phyloP scores from a whole-genome alignment of 225 moss, liverwort and hornwort genomes.

The Lunularia cruciata region DNA sequence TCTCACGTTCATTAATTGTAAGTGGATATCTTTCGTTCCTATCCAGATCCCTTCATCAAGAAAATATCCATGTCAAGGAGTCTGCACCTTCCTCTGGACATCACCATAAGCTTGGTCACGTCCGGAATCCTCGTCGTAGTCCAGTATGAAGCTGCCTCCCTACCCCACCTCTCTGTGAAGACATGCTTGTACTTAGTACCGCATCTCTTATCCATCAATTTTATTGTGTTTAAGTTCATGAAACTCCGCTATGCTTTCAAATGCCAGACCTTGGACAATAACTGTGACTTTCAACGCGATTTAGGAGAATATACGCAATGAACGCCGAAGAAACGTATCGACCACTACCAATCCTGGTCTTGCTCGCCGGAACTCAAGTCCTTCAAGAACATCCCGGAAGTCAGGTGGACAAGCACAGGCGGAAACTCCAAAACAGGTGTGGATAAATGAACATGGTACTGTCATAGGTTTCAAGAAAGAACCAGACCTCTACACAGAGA shows the following conservation, averaged over 20 bases:
- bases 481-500: background rate
- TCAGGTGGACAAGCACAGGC: background rate
- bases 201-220: background rate
- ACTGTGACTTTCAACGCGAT: background rate
- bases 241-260: background rate
- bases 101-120: background rate
- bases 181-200: background rate
- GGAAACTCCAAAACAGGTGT: slow-evolving; percentile 1
- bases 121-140: background rate
- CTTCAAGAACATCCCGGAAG: background rate
- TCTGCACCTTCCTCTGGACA: background rate
- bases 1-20: background rate
- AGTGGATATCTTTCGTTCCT: too few species aligned
- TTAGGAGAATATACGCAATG: background rate
- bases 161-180: background rate
- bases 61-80: slow-evolving; percentile 9
- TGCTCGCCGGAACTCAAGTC: slow-evolving; percentile 9
- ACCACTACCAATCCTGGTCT: background rate
- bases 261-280: background rate
- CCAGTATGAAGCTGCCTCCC: slow-evolving; percentile 15
- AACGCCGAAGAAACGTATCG: background rate
- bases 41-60: slow-evolving; percentile 28
- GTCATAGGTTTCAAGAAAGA: slow-evolving; percentile 15
- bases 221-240: too few species aligned
- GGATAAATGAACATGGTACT: background rate